Conservation (phyloP, 179 eudicot species). For the Actinidia polygama region DNA sequence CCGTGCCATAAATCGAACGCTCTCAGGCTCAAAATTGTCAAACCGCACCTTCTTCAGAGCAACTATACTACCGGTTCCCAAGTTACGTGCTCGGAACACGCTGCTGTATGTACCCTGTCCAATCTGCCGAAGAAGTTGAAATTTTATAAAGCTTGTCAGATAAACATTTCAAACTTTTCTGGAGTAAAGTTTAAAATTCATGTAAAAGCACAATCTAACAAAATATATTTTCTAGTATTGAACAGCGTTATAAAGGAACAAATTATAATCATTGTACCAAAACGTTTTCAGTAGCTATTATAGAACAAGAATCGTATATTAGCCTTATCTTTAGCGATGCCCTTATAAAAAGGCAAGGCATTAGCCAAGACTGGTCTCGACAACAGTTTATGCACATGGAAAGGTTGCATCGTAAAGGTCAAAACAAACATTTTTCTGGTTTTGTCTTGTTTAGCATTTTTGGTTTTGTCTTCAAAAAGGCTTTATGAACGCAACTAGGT, state of each 20-base stretch:
- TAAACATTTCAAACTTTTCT: neutral
- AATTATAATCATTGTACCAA: neutral
- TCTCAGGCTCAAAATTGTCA: slow-evolving; percentile 90
- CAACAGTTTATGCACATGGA: neutral
- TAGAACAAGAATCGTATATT: neutral
- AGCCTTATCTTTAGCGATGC: neutral
- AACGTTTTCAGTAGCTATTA: neutral
- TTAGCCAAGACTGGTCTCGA: neutral
- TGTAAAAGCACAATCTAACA: neutral
- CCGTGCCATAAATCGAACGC: slow-evolving; percentile 91
- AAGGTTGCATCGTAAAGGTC: neutral
- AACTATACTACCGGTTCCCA: slow-evolving; percentile 70
- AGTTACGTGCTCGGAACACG: slow-evolving; percentile 75
- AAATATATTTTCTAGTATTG: neutral
- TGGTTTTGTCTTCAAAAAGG: neutral
- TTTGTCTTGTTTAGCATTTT: neutral
- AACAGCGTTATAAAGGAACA: neutral
- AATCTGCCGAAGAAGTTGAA: slow-evolving; percentile 45
- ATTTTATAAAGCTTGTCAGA: neutral
- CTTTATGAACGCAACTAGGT: neutral
- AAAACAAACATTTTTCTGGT: neutral
- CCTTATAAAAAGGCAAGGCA: neutral
- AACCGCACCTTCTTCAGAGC: slow-evolving; percentile 89
- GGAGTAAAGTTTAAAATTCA: neutral
- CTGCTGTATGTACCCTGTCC: slow-evolving; percentile 93